Base-by-base conservation (phyloP, 2,329 filamentous ascomycete genomes). In the Aspergillus vadensis region DNA sequence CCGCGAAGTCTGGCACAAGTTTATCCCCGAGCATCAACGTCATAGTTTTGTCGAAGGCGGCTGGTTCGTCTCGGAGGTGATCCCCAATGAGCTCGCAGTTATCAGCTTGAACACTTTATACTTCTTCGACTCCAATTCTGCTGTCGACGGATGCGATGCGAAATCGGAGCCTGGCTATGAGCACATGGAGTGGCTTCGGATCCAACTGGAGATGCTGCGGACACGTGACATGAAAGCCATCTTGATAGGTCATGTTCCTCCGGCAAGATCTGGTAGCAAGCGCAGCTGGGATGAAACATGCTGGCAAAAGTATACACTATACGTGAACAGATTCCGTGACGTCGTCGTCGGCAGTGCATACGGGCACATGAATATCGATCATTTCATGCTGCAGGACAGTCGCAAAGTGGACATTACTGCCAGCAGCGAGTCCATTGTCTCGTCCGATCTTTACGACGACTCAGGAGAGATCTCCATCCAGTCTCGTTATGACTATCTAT, bases 351-450 rank as follows among this genome's bases (percentile, higher is more conserved):
- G 86, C 12, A 87, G 87, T 25, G 72, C 96, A 5, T 99, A 90
- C 71, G 95, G 94, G 1, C 95, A 99, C 74, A 98, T 99, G 95
- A 99, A 99, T 72, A 91, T 97, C 65, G 95, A 99, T 70, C 95
- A 99, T 75, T 99, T 99, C 76, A 85, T 98, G 71, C 80, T 99
- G 15, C 91, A 97, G 69, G 94, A 98, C 73, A 91, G 88, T 59
- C 83, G 90, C 43, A 85, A 96, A 0, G 83, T 97, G 57, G 83
- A 90, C 62, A 82, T 92, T 51, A 77, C 80, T 25, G 77, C 76
- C 47, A 68, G 74, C 2, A 67, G 74, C 8, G 49, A 49, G 9
- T 36, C 52, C n/a, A 30, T n/a, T 21, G 39, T 17, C 2, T 44
- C 19, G n/a, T 30, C 27, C 23, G 38, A 9, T 21, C 44, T 51